Base-by-base conservation (phyloP, 306 rosid species). In the Echinosophora koreensis region DNA sequence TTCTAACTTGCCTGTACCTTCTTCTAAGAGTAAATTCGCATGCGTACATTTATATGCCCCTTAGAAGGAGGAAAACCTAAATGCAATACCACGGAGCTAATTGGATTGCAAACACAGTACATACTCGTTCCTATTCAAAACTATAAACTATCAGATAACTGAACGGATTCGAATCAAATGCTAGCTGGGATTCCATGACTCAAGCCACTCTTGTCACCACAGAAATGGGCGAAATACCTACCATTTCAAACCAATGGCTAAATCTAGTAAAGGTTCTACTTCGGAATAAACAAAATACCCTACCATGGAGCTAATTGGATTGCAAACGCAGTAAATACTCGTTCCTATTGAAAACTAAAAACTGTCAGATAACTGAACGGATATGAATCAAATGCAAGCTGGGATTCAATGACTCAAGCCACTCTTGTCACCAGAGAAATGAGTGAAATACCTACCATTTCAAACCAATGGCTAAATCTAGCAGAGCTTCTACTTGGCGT, bases 221-320 rank as follows among this genome's bases (percentile, higher is more conserved):
- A 32, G 11, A 37, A 70, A 4, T 18, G 55, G 16, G 54, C 57
- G 32, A 69, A 66, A 74, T 34, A 52, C n/a, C 83, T 95, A 92
- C 92, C 95, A 91, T 32, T 86, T 54, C 81, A 95, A 84, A 82
- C 88, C 68, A 57, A 95, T 69, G 54, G 97, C 96, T 69, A 95
- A 80, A 68, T 95, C 92, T 77, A 95, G 82, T 73, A 92, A 77
- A 22, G 97, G 85, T 84, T 89, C 93, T 27, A 95, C 97, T 65
- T 82, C n/a, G n/a, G n/a, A n/a, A n/a, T n/a, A n/a, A 8, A 30
- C 32, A 30, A 70, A 10, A 79, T 37, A 66, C 63, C 60, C 71
- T 11, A 52, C 46, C 32, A 71, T 16, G 62, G 50, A 46, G 59
- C 78, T 73, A 69, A 58, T 41, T 59, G 42, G 52, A 66, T 47